Evolutionary conservation across 2,329 filamentous ascomycete genomes (phyloP).

Genomic region (Mycosphaerella sp.): DNA sequence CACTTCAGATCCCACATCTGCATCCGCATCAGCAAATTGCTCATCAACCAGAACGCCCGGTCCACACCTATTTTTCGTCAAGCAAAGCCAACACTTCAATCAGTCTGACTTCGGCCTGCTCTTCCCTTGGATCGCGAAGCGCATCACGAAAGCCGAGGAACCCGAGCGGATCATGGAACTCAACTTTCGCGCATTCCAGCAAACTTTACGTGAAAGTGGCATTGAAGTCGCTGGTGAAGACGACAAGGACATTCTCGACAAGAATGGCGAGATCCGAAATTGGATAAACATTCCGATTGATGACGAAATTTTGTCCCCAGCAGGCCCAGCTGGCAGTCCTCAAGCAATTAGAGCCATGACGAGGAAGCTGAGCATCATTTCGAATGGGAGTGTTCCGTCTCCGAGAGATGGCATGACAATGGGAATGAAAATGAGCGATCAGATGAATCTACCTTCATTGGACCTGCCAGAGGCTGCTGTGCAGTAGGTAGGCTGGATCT

Average conservation of each 20-base stretch:
- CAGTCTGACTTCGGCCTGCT: constrained; percentile 80
- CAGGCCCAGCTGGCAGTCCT: constrained; percentile 10
- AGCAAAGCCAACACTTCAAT: constrained; percentile 68
- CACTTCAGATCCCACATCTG: neutral
- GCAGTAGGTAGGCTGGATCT: neutral
- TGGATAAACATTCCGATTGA: constrained; percentile 27
- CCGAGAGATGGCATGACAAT: constrained; percentile 28
- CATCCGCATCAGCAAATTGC: neutral
- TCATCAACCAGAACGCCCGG: constrained; percentile 18
- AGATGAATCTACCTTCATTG: constrained; percentile 14
- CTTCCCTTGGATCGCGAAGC: constrained; percentile 61
- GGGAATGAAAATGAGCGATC: constrained; percentile 23
- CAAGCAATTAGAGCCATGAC: constrained; percentile 18
- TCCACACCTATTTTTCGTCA: constrained; percentile 69
- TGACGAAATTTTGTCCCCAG: constrained; percentile 16
- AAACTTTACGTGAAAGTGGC: constrained; percentile 53
- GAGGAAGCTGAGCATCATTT: constrained; percentile 23
- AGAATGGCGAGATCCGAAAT: constrained; percentile 20
- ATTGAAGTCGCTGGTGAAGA: constrained; percentile 38
- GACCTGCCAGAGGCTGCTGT: constrained; percentile 14
- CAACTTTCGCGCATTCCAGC: constrained; percentile 73
- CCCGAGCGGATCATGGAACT: constrained; percentile 75
- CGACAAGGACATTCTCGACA: constrained; percentile 37
- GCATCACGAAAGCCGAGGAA: constrained; percentile 54
- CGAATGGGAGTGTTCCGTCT: constrained; percentile 18